Conservation (phyloP, 805 yeast species). For the Hanseniaspora valbyensis region DNA sequence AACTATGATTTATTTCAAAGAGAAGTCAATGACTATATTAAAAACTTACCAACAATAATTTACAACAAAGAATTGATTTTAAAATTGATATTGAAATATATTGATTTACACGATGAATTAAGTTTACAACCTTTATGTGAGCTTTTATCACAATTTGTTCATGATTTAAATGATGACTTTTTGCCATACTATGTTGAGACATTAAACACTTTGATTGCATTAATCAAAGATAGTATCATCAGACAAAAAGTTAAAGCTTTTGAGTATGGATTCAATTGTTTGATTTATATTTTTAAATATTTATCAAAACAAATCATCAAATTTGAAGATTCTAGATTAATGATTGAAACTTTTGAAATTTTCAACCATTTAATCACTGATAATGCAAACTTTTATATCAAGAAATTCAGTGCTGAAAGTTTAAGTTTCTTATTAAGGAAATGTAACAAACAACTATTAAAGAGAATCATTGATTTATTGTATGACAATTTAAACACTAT, state of each 20-base stretch:
- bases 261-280: constrained; percentile 73
- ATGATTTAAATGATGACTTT: constrained; percentile 87
- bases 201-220: constrained; percentile 38
- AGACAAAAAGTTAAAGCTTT: constrained; percentile 52
- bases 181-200: constrained; percentile 53
- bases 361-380: constrained; percentile 53
- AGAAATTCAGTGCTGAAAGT: constrained; percentile 84
- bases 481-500: constrained; percentile 31
- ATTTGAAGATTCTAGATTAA: constrained; percentile 35
- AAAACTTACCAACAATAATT: constrained; percentile 70
- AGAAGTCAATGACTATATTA: constrained; percentile 42
- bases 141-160: constrained; percentile 70
- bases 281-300: constrained; percentile 86
- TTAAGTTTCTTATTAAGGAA: constrained; percentile 72
- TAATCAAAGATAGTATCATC: constrained; percentile 34
- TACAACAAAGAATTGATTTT: constrained; percentile 59
- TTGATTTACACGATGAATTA: constrained; percentile 48
- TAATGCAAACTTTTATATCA: constrained; percentile 47
- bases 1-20: constrained; percentile 54
- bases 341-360: constrained; percentile 56
- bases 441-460: constrained; percentile 40
- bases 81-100: constrained; percentile 37
- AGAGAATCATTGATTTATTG: constrained; percentile 35
- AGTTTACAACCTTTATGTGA: constrained; percentile 77
- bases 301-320: constrained; percentile 45